Conservation (phyloP, 2,329 filamentous ascomycete species). For the Exserohilum turcica region DNA sequence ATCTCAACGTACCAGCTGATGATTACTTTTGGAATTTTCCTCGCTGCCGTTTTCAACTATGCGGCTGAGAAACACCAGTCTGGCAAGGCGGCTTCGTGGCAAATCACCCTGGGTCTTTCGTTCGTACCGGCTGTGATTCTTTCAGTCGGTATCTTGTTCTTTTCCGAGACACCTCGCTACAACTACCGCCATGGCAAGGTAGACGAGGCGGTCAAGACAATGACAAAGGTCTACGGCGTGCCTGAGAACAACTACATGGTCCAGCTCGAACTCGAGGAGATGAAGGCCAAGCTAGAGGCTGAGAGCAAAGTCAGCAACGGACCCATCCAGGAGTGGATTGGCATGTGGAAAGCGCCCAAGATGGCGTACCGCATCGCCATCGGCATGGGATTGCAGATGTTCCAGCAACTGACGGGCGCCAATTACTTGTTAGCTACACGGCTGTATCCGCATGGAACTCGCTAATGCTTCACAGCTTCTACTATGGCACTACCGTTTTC, state of each 20-base stretch:
- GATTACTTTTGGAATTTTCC: conserved; percentile 69
- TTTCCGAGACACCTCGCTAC: conserved; percentile 62
- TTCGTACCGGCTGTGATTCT: conserved; percentile 61
- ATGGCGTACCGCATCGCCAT: conserved; percentile 68
- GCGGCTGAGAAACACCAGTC: conserved; percentile 58
- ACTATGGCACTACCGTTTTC: conserved; percentile 55
- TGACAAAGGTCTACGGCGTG: conserved; percentile 61
- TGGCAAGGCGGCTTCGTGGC: conserved; percentile 61
- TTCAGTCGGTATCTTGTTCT: conserved; percentile 57
- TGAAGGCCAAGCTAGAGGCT: conserved; percentile 59
- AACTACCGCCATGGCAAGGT: conserved; percentile 60
- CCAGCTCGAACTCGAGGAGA: conserved; percentile 58
- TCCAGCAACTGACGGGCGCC: conserved; percentile 68
- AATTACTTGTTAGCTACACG: conserved; percentile 46
- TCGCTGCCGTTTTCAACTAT: conserved; percentile 59
- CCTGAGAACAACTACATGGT: conserved; percentile 59
- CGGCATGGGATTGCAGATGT: conserved; percentile 65
- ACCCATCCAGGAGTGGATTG: conserved; percentile 59
- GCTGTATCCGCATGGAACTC: not conserved
- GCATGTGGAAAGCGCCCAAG: conserved; percentile 67
- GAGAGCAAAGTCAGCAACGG: conserved; percentile 44
- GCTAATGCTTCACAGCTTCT: conserved; percentile 49
- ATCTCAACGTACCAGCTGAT: conserved; percentile 69
- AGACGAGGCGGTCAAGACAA: conserved; percentile 56
- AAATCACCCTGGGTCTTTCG: conserved; percentile 64